phyloP scores from a whole-genome alignment of 805 yeast species.

The Yamadazyma endophytica region DNA sequence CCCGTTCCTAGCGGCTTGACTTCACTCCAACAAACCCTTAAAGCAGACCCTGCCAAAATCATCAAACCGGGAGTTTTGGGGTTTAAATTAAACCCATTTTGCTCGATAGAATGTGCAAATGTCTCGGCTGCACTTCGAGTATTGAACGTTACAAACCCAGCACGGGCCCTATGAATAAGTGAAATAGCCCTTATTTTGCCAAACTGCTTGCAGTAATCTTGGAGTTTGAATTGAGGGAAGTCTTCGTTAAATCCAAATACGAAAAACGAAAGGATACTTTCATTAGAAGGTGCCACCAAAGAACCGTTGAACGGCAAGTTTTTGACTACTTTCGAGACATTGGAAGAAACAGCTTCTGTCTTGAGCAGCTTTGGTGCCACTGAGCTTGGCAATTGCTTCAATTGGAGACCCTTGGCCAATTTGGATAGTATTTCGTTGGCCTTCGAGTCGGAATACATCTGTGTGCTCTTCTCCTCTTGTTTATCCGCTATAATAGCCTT shows the following conservation, averaged over 20 bases:
- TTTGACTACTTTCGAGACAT: conserved; percentile 48
- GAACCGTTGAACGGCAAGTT: conserved; percentile 69
- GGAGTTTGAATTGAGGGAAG: conserved; percentile 58
- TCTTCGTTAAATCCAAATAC: conserved; percentile 69
- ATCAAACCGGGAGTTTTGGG: conserved; percentile 28
- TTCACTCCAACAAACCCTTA: conserved; percentile 56
- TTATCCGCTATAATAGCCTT: conserved; percentile 42
- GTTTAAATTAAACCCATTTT: conserved; percentile 23
- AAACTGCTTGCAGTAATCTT: conserved; percentile 41
- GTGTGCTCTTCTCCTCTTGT: conserved; percentile 33
- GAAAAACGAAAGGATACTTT: conserved; percentile 55
- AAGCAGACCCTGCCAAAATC: conserved; percentile 23
- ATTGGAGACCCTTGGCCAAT: conserved; percentile 33
- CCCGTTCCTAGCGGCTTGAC: conserved; percentile 40
- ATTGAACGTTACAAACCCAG: conserved; percentile 60
- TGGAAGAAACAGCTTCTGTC: conserved; percentile 16
- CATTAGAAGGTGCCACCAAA: conserved; percentile 37
- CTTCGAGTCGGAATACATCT: conserved; percentile 13
- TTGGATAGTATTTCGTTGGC: conserved; percentile 52
- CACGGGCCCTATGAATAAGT: conserved; percentile 53
- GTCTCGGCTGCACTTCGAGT: conserved; percentile 49
- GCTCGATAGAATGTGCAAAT: conserved; percentile 20
- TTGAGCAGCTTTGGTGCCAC: conserved; percentile 3
- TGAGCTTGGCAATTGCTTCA: neutral
- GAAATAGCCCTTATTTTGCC: conserved; percentile 48